Conservation (phyloP, 2,329 filamentous ascomycete species). For the Cladosporium oxysporum region DNA sequence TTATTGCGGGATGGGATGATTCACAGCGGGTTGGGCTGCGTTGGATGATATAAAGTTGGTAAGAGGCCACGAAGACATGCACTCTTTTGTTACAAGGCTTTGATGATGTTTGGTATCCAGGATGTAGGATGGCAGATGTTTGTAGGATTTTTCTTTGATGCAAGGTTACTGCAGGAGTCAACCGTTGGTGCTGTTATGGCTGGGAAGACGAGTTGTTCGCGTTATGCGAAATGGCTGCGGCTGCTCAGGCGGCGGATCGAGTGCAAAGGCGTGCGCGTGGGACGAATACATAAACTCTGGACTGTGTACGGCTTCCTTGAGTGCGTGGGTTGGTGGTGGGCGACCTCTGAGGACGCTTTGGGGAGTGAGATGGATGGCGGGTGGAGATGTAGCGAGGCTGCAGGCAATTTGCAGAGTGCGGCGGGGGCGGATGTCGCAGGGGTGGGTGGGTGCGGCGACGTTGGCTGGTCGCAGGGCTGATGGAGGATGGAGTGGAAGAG, state of each 20-base stretch:
- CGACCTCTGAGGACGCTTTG: slow-evolving; percentile 22
- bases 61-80: slow-evolving; percentile 19
- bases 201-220: slow-evolving; percentile 84
- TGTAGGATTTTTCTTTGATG: slow-evolving; percentile 13
- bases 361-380: slow-evolving; percentile 21
- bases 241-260: slow-evolving; percentile 92
- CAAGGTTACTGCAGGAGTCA: slow-evolving; percentile 48
- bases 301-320: slow-evolving; percentile 22
- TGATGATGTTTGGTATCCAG: slow-evolving; percentile 16
- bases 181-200: slow-evolving; percentile 87
- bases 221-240: slow-evolving; percentile 88
- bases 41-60: neutral
- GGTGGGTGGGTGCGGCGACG: slow-evolving; percentile 13
- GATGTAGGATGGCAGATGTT: slow-evolving; percentile 17
- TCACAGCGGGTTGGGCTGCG: slow-evolving; percentile 1
- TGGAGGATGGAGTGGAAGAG: neutral
- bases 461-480: slow-evolving; percentile 19
- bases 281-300: slow-evolving; percentile 95
- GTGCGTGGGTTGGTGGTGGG: slow-evolving; percentile 19
- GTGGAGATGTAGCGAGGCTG: slow-evolving; percentile 1
- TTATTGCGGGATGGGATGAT: neutral
- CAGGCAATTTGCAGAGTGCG: slow-evolving; percentile 16
- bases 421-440: slow-evolving; percentile 19
- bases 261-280: slow-evolving; percentile 91
- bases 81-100: slow-evolving; percentile 4